Evolutionary conservation across 2,329 filamentous ascomycete species (phyloP), one percentile per base, ranked within the genome.

Genomic region (Hypomyces rosellus): DNA sequence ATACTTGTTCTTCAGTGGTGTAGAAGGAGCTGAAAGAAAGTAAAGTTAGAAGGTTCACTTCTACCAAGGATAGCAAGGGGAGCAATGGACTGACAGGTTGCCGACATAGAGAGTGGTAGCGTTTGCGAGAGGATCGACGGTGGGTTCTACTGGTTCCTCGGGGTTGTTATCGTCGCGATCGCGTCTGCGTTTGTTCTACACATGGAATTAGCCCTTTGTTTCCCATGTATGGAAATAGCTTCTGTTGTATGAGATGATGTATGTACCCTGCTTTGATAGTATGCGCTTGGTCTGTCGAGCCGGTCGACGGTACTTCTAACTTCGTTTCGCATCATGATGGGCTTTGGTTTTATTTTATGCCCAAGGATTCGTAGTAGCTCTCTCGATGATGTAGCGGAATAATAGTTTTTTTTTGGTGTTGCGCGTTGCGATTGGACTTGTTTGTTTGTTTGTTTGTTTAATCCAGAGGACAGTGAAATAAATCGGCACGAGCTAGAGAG

Each of bases 1-100:
- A 92, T 53, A 99, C 96, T 68, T 99, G 93, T 73, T 99, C 93
- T 69, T 99, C 93, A 50, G 93, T 99, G 20, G 93, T 99, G 77
- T 96, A 96, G 74, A 96, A 96, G 38, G 91, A 95, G 49, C 88
- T 90, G 59, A 48, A 55, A 55, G 50, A 55, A 55, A 49, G 55
- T 54, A 33, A 49, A 55, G 11, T 4, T 52, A 53, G 50, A 36
- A 15, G 30, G 8, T 8, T 4, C 15, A 15, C 16, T n/a, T 22
- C 18, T 40, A 38, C 33, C 37, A 42, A 13, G 1, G n/a, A 49
- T 22, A 18, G 36, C 7, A n/a, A 6, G 25, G 33, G 37, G 16
- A 39, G 47, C 25, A 54, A 14, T 39, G 47, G n/a, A 58, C 64
- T 50, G 75, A 95, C 81, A 99, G 77, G 69, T 99, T 99, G 62